Conservation (phyloP, 331 rosid species). For the Erythrophleum ivorense region DNA sequence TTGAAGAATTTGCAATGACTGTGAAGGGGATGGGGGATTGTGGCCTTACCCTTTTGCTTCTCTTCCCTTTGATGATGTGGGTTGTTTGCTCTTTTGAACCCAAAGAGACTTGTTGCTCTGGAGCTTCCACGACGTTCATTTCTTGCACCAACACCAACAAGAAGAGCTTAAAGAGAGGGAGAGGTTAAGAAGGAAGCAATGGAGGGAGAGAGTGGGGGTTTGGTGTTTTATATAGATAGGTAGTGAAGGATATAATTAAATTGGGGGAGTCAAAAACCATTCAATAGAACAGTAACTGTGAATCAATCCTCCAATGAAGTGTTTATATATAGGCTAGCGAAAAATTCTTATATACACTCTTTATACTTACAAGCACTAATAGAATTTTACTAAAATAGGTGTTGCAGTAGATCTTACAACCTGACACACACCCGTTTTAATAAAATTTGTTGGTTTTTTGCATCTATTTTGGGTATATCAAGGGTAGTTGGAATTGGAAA, state of each 20-base stretch:
- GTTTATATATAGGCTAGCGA: conserved; percentile 43
- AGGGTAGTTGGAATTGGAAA: conserved; percentile 16
- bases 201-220: conserved; percentile 41
- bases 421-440: background rate
- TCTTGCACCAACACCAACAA: conserved; percentile 37
- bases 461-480: background rate
- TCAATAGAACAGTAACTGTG: conserved; percentile 71
- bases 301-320: conserved; percentile 45
- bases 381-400: background rate
- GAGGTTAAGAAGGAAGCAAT: conserved; percentile 58
- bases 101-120: conserved; percentile 52
- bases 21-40: conserved; percentile 80
- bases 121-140: conserved; percentile 60
- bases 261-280: conserved; percentile 56
- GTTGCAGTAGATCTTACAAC: background rate
- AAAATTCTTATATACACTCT: background rate
- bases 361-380: background rate
- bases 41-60: conserved; percentile 87
- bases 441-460: background rate
- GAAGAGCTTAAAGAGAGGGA: conserved; percentile 29
- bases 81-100: conserved; percentile 56
- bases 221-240: conserved; percentile 39
- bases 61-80: conserved; percentile 71
- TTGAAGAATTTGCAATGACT: conserved; percentile 50
- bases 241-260: conserved; percentile 43